Evolutionary conservation across 164 flowering plant genomes (phyloP).

Genomic region (Dillenia suffruticosa): DNA sequence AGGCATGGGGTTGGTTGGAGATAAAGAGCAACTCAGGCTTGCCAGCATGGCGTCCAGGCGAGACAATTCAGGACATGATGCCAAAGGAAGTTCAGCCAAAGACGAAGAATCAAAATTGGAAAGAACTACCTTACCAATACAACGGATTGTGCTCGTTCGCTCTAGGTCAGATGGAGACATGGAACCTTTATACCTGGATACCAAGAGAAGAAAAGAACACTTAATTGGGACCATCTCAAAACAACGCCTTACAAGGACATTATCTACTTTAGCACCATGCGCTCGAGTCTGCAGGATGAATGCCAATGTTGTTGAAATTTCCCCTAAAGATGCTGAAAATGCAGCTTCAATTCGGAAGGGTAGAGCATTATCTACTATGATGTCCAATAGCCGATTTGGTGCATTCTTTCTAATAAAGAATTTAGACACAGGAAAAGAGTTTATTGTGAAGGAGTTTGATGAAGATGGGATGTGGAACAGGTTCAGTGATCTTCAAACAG

Average conservation of each 20-base stretch:
- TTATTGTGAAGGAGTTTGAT: constrained; percentile 60
- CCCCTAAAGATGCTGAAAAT: constrained; percentile 6
- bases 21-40: constrained; percentile 32
- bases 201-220: constrained; percentile 38
- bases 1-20: constrained; percentile 63
- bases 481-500: constrained; percentile 76
- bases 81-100: background rate
- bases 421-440: constrained; percentile 85
- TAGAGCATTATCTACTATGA: constrained; percentile 7
- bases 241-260: constrained; percentile 46
- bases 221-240: constrained; percentile 44
- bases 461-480: constrained; percentile 76
- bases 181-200: constrained; percentile 12
- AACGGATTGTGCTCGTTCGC: constrained; percentile 30
- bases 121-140: constrained; percentile 7
- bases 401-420: constrained; percentile 70
- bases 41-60: constrained; percentile 20
- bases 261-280: constrained; percentile 25
- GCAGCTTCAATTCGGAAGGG: constrained; percentile 1
- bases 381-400: constrained; percentile 17
- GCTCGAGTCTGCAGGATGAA: constrained; percentile 14
- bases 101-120: constrained; percentile 7
- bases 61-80: constrained; percentile 15
- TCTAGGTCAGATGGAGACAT: constrained; percentile 69
- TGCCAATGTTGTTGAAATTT: constrained; percentile 12